phyloP scores from a whole-genome alignment of 2,329 filamentous ascomycete species.

The Aspergillus transmontanensis region DNA sequence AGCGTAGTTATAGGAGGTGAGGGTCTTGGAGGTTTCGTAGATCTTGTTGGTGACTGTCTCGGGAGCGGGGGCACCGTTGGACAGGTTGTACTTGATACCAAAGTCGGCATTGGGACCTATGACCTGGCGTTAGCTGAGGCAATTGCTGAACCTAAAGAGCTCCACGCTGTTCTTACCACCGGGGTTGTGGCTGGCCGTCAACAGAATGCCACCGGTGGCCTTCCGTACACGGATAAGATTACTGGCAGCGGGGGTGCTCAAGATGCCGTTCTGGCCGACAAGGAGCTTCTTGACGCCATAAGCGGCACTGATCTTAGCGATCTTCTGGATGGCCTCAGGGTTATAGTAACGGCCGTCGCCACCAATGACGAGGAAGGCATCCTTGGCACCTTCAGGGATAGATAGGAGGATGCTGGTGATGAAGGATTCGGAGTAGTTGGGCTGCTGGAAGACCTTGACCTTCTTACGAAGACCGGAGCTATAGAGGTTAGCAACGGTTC shows the following conservation, averaged over 20 bases:
- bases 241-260: slow-evolving; percentile 94
- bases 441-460: slow-evolving; percentile 95
- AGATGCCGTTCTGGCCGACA: slow-evolving; percentile 92
- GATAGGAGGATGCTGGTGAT: slow-evolving; percentile 91
- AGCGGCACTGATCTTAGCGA: slow-evolving; percentile 93
- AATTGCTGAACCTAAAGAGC: neutral
- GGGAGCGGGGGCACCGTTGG: slow-evolving; percentile 93
- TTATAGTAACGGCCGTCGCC: slow-evolving; percentile 98
- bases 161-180: slow-evolving; percentile 69
- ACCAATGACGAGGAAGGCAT: slow-evolving; percentile 90
- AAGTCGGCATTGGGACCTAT: slow-evolving; percentile 91
- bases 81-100: slow-evolving; percentile 99
- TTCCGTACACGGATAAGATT: slow-evolving; percentile 93
- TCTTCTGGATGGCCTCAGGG: slow-evolving; percentile 92
- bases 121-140: neutral
- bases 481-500: slow-evolving; percentile 11
- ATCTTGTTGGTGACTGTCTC: slow-evolving; percentile 99
- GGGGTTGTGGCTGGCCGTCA: slow-evolving; percentile 98
- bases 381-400: slow-evolving; percentile 90
- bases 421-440: slow-evolving; percentile 95
- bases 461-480: slow-evolving; percentile 99
- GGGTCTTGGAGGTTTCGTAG: slow-evolving; percentile 83
- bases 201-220: slow-evolving; percentile 92
- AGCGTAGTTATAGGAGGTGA: slow-evolving; percentile 90
- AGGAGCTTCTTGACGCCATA: slow-evolving; percentile 99